Evolutionary conservation across 495 filamentous ascomycete genomes (phyloP), one percentile per base, ranked within the genome.

Genomic region (Neurospora africana): DNA sequence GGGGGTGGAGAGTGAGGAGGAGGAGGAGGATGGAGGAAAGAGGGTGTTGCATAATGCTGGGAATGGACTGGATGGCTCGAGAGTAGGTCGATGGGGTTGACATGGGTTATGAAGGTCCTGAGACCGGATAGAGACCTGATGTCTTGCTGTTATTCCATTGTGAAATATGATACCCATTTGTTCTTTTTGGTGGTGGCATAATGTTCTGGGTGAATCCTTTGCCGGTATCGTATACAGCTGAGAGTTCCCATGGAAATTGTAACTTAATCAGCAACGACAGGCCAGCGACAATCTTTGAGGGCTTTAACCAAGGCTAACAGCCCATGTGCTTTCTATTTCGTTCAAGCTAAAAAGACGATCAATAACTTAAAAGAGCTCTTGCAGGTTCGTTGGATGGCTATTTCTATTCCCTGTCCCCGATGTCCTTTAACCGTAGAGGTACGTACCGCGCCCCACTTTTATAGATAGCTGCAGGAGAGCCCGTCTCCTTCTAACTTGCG

Each of bases 1-100:
- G 39, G 71, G 72, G 3, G 68, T 69, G 6, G 74, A 72, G 21
- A 78, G 73, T 43, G 70, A 72, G 8, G 75, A 70, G 27, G 74
- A 75, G 11, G 75, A 75, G 11, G 75, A 70, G 58, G 68, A 58
- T 40, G 69, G 72, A 43, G 71, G 27, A 30, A 15, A 65, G 30
- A 7, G 23, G 15, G 27, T 19, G 47, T 33, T 33, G 53, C 53
- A 65, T 33, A 19, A 33, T 65, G 4, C 3, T 19, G 27, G 53
- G 27, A 65, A 65, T 27, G 53, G 27, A 27, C 27, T 65, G 27
- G 53, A 30, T 65, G 53, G 53, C 15, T 65, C 27, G 3, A 33
- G 27, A 33, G 53, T 65, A 15, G 53, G 53, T 65, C 53, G 53
- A 33, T 65, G 53, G 53, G 27, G 27, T 35, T 65, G 4, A 33